Percentiles rank a stretch among this genome's conserved stretches.
Conservation (phyloP, 495 filamentous ascomycete species). For the Cercophora newfieldiana region DNA sequence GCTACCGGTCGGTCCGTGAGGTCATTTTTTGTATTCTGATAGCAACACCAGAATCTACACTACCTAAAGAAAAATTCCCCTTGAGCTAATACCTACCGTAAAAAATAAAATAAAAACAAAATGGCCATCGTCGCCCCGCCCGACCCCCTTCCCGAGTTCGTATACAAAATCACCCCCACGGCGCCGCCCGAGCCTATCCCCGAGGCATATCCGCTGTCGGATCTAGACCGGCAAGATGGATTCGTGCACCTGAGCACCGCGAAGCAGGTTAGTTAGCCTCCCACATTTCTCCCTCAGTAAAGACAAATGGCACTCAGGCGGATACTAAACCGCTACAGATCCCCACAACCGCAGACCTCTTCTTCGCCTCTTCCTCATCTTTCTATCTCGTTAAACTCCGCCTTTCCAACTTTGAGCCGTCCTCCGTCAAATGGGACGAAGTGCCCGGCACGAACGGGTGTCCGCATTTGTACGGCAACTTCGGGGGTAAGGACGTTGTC, state of each 20-base stretch:
- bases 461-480: conserved; percentile 51
- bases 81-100: neutral
- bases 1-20: neutral
- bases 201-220: conserved; percentile 47
- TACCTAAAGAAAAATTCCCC: neutral
- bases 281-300: neutral
- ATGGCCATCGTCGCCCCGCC: conserved; percentile 29
- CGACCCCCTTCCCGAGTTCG: conserved; percentile 42
- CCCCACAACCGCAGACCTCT: conserved; percentile 50
- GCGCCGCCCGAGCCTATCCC: conserved; percentile 51
- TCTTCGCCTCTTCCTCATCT: conserved; percentile 37
- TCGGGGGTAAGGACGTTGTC: conserved; percentile 44
- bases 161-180: conserved; percentile 53
- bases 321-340: conserved; percentile 29
- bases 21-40: no score
- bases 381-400: conserved; percentile 48
- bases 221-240: conserved; percentile 52
- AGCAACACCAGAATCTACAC: no score
- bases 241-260: conserved; percentile 55
- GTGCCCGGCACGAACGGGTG: conserved; percentile 37
- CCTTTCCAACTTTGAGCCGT: conserved; percentile 25
- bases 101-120: conserved; percentile 1
- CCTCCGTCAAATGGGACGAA: conserved; percentile 46
- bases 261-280: conserved; percentile 37
- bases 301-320: no score